Base-by-base conservation (phyloP, 345 rosid genomes). In the Populus tremula region DNA sequence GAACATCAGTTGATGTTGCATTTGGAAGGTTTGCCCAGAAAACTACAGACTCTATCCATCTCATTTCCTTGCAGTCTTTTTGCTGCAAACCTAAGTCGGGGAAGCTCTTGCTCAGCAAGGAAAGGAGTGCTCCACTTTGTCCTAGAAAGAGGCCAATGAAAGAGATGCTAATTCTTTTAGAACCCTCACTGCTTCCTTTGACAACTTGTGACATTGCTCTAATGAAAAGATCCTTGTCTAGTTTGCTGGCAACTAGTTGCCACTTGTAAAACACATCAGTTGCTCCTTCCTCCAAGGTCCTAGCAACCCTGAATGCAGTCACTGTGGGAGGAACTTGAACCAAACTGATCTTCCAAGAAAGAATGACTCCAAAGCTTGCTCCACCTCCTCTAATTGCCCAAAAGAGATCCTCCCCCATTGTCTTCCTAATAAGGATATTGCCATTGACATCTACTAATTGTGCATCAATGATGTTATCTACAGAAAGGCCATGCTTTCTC, bases 201-300 rank as follows among this genome's bases (percentile, higher is more conserved):
- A 49, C 61, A 21, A 65, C 76, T 67, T 78, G 64, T 54, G 62
- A 6, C 29, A 36, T 56, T 73, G 81, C 75, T 66, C 87, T 83
- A 31, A 88, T 76, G 82, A 88, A 88, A 39, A 86, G 82, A 27
- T 80, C 76, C 6, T 39, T 35, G 45, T 81, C 82, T 5, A 80
- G 53, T 38, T 78, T 74, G n/a, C 71, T 76, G 11, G 88, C 76
- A 50, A 85, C 81, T 36, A 80, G 77, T 31, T 88, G 85, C 89
- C 89, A 88, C 8, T 71, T 50, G n/a, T 76, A 79, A 2, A 86
- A 71, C 21, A 82, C 72, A 25, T 85, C 82, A 1, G 75, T 84
- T 1, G 56, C 87, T 9, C 82, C 81, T 77, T 83, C 82, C 2
- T 79, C 85, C 29, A 86, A 29, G 38, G 84, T 80, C 56, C 74